phyloP scores from a whole-genome alignment of 495 filamentous ascomycete genomes.

The Tuber umbilicatum region DNA sequence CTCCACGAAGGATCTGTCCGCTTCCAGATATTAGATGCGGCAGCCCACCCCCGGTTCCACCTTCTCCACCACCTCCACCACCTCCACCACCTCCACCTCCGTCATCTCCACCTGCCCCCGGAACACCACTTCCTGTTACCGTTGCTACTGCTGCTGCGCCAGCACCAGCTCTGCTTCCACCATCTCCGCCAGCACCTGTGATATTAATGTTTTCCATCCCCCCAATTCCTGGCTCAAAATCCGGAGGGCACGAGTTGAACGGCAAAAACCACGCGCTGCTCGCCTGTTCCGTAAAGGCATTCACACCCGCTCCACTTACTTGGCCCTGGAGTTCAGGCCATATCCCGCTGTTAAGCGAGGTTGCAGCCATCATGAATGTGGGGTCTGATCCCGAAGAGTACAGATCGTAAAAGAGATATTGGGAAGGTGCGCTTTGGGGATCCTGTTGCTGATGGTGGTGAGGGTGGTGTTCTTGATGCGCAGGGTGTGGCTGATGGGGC shows the following conservation, averaged over 20 bases:
- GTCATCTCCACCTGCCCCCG: conserved; percentile 4
- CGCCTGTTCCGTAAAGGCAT: conserved; percentile 42
- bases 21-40: conserved; percentile 37
- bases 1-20: conserved; percentile 12
- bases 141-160: neutral
- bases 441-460: conserved; percentile 30
- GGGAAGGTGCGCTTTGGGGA: conserved; percentile 13
- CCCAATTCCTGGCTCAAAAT: conserved; percentile 58
- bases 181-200: conserved; percentile 29
- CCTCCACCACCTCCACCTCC: conserved; percentile 12
- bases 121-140: conserved; percentile 6
- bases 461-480: conserved; percentile 10
- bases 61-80: conserved; percentile 9
- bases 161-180: conserved; percentile 14
- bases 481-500: conserved; percentile 22
- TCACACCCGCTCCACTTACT: conserved; percentile 33
- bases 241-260: conserved; percentile 56
- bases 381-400: conserved; percentile 37
- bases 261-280: conserved; percentile 89
- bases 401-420: conserved; percentile 39
- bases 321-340: conserved; percentile 36
- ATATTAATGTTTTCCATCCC: conserved; percentile 34
- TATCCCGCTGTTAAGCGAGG: conserved; percentile 30
- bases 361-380: conserved; percentile 26
- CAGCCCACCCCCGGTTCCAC: conserved; percentile 30